Evolutionary conservation across 495 filamentous ascomycete genomes (phyloP).

Genomic region (Daldinia vernicosa): DNA sequence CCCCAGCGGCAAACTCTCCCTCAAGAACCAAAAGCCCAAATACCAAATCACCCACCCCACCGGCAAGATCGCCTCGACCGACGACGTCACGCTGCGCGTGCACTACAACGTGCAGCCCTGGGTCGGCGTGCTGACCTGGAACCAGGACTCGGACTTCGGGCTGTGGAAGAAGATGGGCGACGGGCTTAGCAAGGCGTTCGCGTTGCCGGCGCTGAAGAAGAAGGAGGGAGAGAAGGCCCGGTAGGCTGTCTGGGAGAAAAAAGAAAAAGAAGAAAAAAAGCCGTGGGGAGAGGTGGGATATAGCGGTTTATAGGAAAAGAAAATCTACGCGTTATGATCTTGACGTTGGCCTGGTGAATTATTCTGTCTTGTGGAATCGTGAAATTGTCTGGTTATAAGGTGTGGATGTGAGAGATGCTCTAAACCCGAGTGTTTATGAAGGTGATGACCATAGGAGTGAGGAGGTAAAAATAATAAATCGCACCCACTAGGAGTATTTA

Average conservation of each 20-base stretch:
- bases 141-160: conserved; percentile 65
- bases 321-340: neutral
- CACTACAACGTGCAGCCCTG: conserved; percentile 98
- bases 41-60: conserved; percentile 92
- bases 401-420: neutral
- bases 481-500: neutral
- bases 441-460: neutral
- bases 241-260: neutral
- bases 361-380: neutral
- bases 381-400: neutral
- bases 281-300: neutral
- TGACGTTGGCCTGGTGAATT: neutral
- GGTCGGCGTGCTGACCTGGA: conserved; percentile 89
- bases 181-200: conserved; percentile 73
- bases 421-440: neutral
- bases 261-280: neutral
- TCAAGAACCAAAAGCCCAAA: conserved; percentile 85
- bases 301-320: neutral
- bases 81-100: conserved; percentile 79
- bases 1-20: conserved; percentile 68
- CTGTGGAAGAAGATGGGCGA: conserved; percentile 68
- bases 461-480: neutral
- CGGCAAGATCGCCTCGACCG: conserved; percentile 71
- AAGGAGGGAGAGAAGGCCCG: conserved; percentile 40
- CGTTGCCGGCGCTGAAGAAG: conserved; percentile 77